phyloP scores from a whole-genome alignment of 2,329 filamentous ascomycete species.

The Grosmannia clavigera region DNA sequence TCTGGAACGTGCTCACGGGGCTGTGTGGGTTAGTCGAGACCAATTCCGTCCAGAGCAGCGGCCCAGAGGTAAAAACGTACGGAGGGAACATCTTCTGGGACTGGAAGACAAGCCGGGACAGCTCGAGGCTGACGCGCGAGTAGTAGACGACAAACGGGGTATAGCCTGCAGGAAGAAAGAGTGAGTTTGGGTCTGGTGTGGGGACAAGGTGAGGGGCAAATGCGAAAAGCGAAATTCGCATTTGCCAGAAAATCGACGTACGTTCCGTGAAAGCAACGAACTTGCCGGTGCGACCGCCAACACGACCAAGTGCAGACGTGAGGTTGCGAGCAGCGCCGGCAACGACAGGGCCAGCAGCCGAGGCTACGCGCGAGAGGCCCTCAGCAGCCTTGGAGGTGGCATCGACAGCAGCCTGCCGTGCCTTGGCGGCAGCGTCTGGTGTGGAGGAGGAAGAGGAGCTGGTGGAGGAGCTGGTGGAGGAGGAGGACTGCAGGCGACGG shows the following conservation, averaged over 20 bases:
- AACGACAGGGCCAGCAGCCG: constrained; percentile 67
- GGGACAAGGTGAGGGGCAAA: not conserved
- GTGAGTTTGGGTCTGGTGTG: too few relatives aligned
- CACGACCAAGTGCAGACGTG: constrained; percentile 54
- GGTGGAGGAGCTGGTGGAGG: constrained; percentile 29
- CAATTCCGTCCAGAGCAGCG: not conserved
- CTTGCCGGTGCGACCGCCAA: constrained; percentile 74
- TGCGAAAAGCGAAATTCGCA: not conserved
- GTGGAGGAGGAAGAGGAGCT: constrained; percentile 33
- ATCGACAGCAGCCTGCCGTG: constrained; percentile 27
- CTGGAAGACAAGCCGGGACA: constrained; percentile 75
- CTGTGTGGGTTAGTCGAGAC: constrained; percentile 30
- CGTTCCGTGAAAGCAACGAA: constrained; percentile 73
- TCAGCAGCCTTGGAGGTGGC: constrained; percentile 29
- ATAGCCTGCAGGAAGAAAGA: constrained; percentile 44
- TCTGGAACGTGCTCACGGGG: constrained; percentile 69
- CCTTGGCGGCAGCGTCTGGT: constrained; percentile 29
- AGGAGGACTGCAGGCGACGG: constrained; percentile 50
- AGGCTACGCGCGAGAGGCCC: constrained; percentile 58
- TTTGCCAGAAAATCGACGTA: constrained; percentile 34
- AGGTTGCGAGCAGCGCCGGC: constrained; percentile 58
- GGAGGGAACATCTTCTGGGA: constrained; percentile 88
- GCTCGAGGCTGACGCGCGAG: constrained; percentile 74
- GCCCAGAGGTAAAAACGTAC: constrained; percentile 46
- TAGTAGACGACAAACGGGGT: constrained; percentile 86